Evolutionary conservation across 495 filamentous ascomycete genomes (phyloP).

Genomic region (Chaetomium cochliodes): DNA sequence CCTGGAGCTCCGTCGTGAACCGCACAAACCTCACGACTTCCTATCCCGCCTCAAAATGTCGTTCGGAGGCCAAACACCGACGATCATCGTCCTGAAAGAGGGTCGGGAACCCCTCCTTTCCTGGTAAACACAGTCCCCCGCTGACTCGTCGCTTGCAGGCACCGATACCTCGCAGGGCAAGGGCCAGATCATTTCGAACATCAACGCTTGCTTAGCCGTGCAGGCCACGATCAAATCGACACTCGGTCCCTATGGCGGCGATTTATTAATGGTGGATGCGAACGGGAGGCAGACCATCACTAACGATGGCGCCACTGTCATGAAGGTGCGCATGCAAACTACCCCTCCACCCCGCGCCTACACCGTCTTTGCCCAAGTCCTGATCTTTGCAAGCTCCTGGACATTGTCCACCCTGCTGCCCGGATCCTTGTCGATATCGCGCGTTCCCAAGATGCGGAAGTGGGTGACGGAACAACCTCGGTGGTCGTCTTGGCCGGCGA

Average conservation of each 20-base stretch:
- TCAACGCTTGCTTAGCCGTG: conserved; percentile 97
- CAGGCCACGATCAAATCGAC: conserved; percentile 94
- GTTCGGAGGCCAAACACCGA: conserved; percentile 97
- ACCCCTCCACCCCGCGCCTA: neutral
- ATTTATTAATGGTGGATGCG: conserved; percentile 89
- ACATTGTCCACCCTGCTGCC: conserved; percentile 97
- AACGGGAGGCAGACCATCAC: conserved; percentile 97
- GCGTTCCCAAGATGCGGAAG: conserved; percentile 97
- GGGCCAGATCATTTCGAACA: conserved; percentile 96
- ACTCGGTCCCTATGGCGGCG: conserved; percentile 95
- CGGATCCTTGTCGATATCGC: conserved; percentile 98
- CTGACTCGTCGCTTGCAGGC: conserved; percentile 54
- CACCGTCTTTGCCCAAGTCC: neutral
- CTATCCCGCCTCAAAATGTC: conserved; percentile 60
- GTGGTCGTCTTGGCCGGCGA: conserved; percentile 95
- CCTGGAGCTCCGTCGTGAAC: conserved; percentile 22
- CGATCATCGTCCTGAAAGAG: conserved; percentile 97
- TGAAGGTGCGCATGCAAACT: conserved; percentile 68
- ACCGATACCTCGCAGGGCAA: conserved; percentile 97
- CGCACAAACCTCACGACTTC: conserved; percentile 6
- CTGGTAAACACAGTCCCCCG: conserved; percentile 20
- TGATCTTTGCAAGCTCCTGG: conserved; percentile 67
- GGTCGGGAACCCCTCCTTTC: conserved; percentile 60
- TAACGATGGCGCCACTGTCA: conserved; percentile 98
- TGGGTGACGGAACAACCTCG: conserved; percentile 95